phyloP scores from a whole-genome alignment of 1,284 basidiomycete species.

The Mrakiaceae sp. region DNA sequence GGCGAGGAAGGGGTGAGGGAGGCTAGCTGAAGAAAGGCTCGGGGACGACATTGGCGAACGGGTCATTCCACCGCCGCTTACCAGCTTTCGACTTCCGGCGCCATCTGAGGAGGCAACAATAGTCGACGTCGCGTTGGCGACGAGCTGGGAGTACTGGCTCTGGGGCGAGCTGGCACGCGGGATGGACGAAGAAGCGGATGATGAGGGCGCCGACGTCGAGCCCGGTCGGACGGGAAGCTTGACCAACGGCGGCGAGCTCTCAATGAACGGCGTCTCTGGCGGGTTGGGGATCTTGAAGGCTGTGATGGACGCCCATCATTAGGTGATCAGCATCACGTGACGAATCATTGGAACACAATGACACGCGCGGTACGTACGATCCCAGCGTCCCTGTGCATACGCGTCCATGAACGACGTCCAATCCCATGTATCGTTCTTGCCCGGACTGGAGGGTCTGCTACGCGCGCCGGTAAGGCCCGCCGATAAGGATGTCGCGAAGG shows the following conservation, averaged over 20 bases:
- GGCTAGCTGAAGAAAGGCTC: background rate
- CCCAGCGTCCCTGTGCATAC: conserved; percentile 7
- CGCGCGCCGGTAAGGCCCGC: background rate
- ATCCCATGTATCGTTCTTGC: conserved; percentile 4
- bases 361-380: background rate
- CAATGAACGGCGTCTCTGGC: background rate
- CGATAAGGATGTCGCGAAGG: background rate
- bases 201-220: conserved; percentile 8
- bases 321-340: background rate
- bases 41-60: background rate
- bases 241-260: background rate
- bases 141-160: too few species aligned
- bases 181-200: background rate
- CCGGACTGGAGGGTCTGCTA: background rate
- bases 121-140: too few species aligned
- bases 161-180: background rate
- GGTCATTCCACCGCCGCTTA: background rate
- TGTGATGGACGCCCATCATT: background rate
- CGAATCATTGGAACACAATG: background rate
- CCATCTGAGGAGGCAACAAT: too few species aligned
- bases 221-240: background rate
- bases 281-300: conserved; percentile 20
- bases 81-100: too few species aligned
- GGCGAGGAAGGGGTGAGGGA: background rate
- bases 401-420: conserved; percentile 8